These are phyloP conservation scores for Hypocrella siamensis DNA, from an alignment of 2,329 filamentous ascomycete species.

Conservation along the genomic window DNA sequence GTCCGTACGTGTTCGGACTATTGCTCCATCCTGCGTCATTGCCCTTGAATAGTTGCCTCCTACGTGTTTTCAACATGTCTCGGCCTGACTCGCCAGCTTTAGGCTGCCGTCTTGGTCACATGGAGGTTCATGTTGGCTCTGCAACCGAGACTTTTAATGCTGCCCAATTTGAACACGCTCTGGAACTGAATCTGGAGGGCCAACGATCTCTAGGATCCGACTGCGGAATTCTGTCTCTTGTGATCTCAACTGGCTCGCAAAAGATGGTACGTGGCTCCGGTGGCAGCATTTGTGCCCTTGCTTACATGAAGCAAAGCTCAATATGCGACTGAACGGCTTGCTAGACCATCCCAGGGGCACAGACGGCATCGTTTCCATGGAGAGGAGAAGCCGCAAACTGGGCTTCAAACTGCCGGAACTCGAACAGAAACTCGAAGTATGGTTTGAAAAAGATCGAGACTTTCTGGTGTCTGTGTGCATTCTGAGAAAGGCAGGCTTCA, in stretches of 20 bases:
- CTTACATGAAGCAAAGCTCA: conserved; percentile 3
- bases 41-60: too few relatives aligned
- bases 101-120: conserved; percentile 2
- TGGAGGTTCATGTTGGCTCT: conserved; percentile 3
- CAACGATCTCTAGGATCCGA: conserved; percentile 2
- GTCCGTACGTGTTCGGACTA: too few relatives aligned
- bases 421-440: conserved; percentile 10
- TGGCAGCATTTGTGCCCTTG: background rate
- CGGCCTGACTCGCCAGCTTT: conserved; percentile 3
- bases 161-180: conserved; percentile 1
- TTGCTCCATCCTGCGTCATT: background rate
- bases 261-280: conserved; percentile 3
- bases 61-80: conserved; percentile 2
- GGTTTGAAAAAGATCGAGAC: conserved; percentile 16
- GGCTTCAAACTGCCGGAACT: conserved; percentile 11
- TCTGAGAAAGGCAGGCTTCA: conserved; percentile 15
- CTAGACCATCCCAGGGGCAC: conserved; percentile 2
- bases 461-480: conserved; percentile 16
- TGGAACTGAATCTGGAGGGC: conserved; percentile 3
- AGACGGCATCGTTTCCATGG: conserved; percentile 6
- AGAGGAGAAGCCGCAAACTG: conserved; percentile 8
- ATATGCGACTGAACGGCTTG: conserved; percentile 3
- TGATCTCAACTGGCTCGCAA: conserved; percentile 1
- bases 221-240: conserved; percentile 2
- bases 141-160: conserved; percentile 2